Evolutionary conservation across 257 asterid species (phyloP).

Genomic region (Linderniella brevidens): DNA sequence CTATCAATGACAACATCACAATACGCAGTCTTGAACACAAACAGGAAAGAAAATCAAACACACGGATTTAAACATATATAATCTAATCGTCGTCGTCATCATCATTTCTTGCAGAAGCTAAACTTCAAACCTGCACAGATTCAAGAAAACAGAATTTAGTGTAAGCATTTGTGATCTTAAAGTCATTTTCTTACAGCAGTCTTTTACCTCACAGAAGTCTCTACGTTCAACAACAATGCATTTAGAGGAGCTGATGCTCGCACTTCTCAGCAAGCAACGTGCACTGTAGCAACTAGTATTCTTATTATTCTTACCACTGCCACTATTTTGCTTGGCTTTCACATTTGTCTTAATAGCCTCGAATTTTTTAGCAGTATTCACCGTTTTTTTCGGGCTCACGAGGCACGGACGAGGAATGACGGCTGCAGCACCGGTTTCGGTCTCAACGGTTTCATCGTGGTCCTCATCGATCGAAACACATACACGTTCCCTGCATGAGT

Average conservation of each 20-base stretch:
- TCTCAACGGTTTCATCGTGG: slow-evolving; percentile 24
- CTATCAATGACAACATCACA: no score
- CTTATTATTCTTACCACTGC: slow-evolving; percentile 18
- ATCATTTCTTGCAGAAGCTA: no score
- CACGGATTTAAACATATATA: no score
- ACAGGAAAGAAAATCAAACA: no score
- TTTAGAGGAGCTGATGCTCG: slow-evolving; percentile 73
- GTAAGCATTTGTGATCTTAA: no score
- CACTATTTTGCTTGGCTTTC: slow-evolving; percentile 21
- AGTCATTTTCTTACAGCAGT: background rate
- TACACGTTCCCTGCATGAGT: slow-evolving; percentile 61
- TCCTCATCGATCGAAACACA: slow-evolving; percentile 61
- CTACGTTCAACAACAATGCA: slow-evolving; percentile 53
- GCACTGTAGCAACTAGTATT: slow-evolving; percentile 34
- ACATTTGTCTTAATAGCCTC: slow-evolving; percentile 22
- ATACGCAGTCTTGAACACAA: no score
- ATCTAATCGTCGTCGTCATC: no score
- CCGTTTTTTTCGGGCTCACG: slow-evolving; percentile 39
- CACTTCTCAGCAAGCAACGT: slow-evolving; percentile 66
- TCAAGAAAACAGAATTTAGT: no score
- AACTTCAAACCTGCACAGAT: background rate
- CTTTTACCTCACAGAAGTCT: slow-evolving; percentile 36
- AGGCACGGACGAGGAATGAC: slow-evolving; percentile 36
- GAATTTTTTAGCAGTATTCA: slow-evolving; percentile 19
- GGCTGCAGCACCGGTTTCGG: slow-evolving; percentile 22